A percentile compares a stretch with the other conserved stretches of the same genome.
Conservation (phyloP, 2,329 filamentous ascomycete species). For the Rugonectria rugulosa region DNA sequence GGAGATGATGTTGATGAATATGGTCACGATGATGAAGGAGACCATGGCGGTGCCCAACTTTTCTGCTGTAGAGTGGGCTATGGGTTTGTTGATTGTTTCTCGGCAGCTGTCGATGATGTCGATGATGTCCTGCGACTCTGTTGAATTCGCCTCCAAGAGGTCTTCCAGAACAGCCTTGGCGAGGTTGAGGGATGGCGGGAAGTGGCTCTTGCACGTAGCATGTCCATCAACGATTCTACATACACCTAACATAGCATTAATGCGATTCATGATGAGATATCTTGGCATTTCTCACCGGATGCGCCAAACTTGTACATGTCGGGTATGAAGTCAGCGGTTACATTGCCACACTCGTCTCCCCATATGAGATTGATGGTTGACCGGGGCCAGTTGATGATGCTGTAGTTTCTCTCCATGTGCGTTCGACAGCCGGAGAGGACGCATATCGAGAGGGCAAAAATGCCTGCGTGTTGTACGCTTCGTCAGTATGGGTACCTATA, state of each 20-base stretch:
- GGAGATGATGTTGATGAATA: slow-evolving; percentile 26
- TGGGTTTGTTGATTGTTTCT: slow-evolving; percentile 16
- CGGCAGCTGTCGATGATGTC: slow-evolving; percentile 12
- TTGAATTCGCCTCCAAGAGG: not conserved
- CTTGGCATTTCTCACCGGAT: slow-evolving; percentile 23
- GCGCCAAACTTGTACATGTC: slow-evolving; percentile 26
- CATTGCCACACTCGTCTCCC: slow-evolving; percentile 22
- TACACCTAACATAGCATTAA: too few relatives aligned
- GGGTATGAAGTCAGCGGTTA: slow-evolving; percentile 19
- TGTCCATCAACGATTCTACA: slow-evolving; percentile 21
- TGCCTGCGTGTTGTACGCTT: not conserved
- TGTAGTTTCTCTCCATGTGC: slow-evolving; percentile 24
- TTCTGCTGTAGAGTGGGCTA: slow-evolving; percentile 19
- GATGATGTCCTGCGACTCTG: too few relatives aligned
- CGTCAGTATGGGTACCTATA: too few relatives aligned
- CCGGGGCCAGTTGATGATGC: slow-evolving; percentile 30
- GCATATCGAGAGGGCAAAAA: slow-evolving; percentile 28
- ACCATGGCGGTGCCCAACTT: slow-evolving; percentile 21
- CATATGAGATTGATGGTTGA: slow-evolving; percentile 24
- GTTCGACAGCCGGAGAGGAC: slow-evolving; percentile 27
- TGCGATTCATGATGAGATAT: too few relatives aligned
- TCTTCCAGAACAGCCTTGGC: slow-evolving; percentile 26
- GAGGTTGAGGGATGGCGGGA: slow-evolving; percentile 29
- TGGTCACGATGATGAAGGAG: slow-evolving; percentile 21
- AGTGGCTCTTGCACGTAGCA: slow-evolving; percentile 15